Evolutionary conservation across 2,329 filamentous ascomycete species (phyloP), one percentile per base, ranked within the genome.

Genomic region (Onygenales sp.): DNA sequence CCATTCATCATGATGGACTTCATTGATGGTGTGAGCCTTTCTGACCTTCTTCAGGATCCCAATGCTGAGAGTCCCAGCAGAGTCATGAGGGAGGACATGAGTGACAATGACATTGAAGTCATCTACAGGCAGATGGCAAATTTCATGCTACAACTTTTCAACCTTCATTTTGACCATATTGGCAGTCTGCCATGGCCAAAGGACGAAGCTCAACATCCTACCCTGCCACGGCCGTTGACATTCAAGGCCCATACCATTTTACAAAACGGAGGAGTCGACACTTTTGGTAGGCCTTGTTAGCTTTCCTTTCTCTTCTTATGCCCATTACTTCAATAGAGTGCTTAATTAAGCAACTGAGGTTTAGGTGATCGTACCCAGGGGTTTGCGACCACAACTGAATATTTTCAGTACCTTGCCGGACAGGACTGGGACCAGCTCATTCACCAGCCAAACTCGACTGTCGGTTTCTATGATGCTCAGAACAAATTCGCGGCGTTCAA

Each of bases 21-120:
- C 7, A 59, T 63, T 53, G 21, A 62, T 13, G 60, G 61, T 45
- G 57, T 64, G 39, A 57, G 60, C 56, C 63, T 66, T 49, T 57
- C 46, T 33, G 56, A 60, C 21, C 42, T 66, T 51, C 57, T 65
- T 4, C 50, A 35, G 27, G 59, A 65, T 48, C 58, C 75, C 67
- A 3, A 68, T 64, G 10, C 64, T 60, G 56, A 77, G 70, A 11
- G 77, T 58, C 44, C 67, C 13, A 61, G 64, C 8, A 71, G 69
- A 2, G 73, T 75, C 36, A 78, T 67, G 33, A 61, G 58, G 42
- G 62, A 63, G 49, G 61, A 67, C 43, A 60, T 67, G 52, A 60
- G 53, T 21, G 59, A 64, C 46, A 31, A 31, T 38, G 55, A 66
- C 54, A 54, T 67, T 45, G 60, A 66, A 50, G 2, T 55, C 54